Conservation (phyloP, 2,329 filamentous ascomycete species). For the Cercospora sesami region DNA sequence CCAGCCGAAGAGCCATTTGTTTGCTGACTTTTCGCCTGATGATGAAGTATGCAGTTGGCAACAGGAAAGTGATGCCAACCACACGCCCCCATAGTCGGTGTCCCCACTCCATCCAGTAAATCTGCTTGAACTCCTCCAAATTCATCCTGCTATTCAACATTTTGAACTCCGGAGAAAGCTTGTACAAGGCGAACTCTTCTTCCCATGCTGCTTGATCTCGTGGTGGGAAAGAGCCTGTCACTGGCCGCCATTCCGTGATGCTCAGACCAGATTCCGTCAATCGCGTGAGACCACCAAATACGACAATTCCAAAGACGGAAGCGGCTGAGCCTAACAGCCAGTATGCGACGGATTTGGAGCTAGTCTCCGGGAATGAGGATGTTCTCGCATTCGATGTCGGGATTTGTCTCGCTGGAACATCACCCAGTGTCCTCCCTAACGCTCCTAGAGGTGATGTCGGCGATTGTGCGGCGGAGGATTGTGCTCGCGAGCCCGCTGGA, state of each 20-base stretch:
- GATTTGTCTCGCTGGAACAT: slow-evolving; percentile 8
- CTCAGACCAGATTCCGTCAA: slow-evolving; percentile 95
- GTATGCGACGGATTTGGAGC: slow-evolving; percentile 76
- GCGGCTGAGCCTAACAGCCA: slow-evolving; percentile 90
- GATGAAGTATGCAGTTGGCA: slow-evolving; percentile 87
- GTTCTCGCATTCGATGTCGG: slow-evolving; percentile 5
- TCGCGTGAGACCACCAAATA: slow-evolving; percentile 89
- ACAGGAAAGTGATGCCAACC: slow-evolving; percentile 83
- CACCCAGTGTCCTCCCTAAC: slow-evolving; percentile 36
- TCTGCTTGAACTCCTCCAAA: slow-evolving; percentile 92
- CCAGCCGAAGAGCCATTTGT: slow-evolving; percentile 73
- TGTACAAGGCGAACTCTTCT: slow-evolving; percentile 89
- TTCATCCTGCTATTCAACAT: slow-evolving; percentile 92
- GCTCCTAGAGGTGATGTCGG: slow-evolving; percentile 37
- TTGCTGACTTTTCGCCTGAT: slow-evolving; percentile 73
- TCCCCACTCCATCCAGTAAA: slow-evolving; percentile 99
- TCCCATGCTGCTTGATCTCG: slow-evolving; percentile 80
- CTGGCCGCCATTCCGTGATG: slow-evolving; percentile 98
- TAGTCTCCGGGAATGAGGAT: slow-evolving; percentile 43
- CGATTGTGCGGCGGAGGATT: slow-evolving; percentile 26
- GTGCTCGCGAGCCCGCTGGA: slow-evolving; percentile 25
- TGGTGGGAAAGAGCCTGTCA: slow-evolving; percentile 87
- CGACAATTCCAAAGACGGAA: slow-evolving; percentile 94
- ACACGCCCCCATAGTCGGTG: slow-evolving; percentile 92
- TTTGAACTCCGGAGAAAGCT: slow-evolving; percentile 86